phyloP scores from a whole-genome alignment of 495 filamentous ascomycete species.

The Penicillium macrosclerotiorum region DNA sequence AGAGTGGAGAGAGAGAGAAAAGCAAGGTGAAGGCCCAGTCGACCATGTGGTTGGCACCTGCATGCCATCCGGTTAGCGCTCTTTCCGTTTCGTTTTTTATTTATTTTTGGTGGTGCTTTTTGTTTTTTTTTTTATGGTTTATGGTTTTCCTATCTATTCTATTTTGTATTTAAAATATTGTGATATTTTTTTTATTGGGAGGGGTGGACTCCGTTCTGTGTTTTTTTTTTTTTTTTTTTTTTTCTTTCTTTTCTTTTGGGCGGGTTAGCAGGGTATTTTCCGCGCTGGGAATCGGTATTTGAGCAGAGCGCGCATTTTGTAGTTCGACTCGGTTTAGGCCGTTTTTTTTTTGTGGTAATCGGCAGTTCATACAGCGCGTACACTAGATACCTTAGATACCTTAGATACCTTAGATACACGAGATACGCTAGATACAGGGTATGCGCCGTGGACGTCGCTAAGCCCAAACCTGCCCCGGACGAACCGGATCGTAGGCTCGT shows the following conservation, averaged over 20 bases:
- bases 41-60: slow-evolving; percentile 46
- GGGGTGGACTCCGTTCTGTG: background rate
- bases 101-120: slow-evolving; percentile 3
- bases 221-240: slow-evolving; percentile 4
- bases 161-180: too few species aligned
- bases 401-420: too few species aligned
- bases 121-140: slow-evolving; percentile 5
- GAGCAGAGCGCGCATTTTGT: too few species aligned
- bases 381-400: too few species aligned
- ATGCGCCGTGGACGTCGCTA: too few species aligned
- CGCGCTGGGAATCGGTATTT: background rate
- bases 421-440: too few species aligned
- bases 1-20: slow-evolving; percentile 11
- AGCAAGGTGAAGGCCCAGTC: slow-evolving; percentile 17
- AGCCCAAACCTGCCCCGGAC: too few species aligned
- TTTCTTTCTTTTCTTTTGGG: background rate
- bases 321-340: too few species aligned
- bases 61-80: slow-evolving; percentile 27
- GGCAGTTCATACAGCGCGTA: too few species aligned
- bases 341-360: too few species aligned
- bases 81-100: slow-evolving; percentile 4
- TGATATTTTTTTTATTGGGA: too few species aligned
- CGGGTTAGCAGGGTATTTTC: background rate
- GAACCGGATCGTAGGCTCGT: slow-evolving; percentile 11
- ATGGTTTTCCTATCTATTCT: background rate